These are phyloP conservation scores for Eucalyptus cloeziana DNA, from an alignment of 345 rosid genomes.

Conservation along the genomic window DNA sequence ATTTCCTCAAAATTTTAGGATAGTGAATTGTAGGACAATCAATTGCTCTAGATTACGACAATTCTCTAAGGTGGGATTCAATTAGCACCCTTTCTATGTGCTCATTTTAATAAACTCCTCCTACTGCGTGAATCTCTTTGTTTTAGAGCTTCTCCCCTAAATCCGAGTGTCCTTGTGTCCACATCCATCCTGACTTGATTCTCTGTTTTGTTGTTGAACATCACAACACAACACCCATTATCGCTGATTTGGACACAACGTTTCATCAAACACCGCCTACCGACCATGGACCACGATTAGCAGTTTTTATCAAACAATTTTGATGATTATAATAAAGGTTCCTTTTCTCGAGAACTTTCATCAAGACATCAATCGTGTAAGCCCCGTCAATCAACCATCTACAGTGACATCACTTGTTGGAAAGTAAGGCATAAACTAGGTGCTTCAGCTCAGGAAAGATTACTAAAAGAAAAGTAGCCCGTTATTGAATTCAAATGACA, in stretches of 20 bases:
- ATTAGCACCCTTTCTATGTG: not conserved
- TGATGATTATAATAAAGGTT: not conserved
- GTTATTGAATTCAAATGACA: fast-evolving
- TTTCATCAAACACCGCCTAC: no score
- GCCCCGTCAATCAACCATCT: not conserved
- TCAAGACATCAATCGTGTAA: not conserved
- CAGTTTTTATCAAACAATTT: not conserved
- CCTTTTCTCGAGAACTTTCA: not conserved
- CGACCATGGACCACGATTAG: not conserved
- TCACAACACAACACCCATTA: not conserved
- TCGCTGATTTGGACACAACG: not conserved
- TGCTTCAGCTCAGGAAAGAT: not conserved
- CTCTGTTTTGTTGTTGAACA: not conserved
- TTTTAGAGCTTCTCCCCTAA: not conserved
- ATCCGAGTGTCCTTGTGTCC: not conserved
- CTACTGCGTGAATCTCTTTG: not conserved
- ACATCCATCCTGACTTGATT: not conserved
- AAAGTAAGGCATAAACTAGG: fast-evolving
- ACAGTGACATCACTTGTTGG: not conserved
- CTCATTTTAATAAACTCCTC: not conserved
- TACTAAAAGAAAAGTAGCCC: not conserved
- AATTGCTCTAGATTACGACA: not conserved
- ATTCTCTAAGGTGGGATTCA: not conserved
- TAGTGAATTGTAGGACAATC: not conserved
- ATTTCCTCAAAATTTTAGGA: not conserved